phyloP scores from a whole-genome alignment of 2,329 filamentous ascomycete genomes.

The Didymosphaeria variabile region DNA sequence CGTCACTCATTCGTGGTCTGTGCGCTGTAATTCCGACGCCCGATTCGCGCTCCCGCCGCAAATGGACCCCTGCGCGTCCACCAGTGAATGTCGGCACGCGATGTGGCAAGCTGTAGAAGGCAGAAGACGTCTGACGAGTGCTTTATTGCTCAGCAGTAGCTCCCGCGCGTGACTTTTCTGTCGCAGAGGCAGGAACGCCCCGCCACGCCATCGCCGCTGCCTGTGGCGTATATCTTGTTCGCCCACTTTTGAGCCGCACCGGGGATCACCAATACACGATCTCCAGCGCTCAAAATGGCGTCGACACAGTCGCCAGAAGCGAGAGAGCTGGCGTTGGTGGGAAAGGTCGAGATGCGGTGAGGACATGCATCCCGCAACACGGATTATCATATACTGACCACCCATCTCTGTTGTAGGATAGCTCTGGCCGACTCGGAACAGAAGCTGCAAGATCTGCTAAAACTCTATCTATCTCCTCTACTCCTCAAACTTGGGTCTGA shows the following conservation, averaged over 20 bases:
- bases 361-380: background rate
- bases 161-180: background rate
- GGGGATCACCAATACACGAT: slow-evolving; percentile 11
- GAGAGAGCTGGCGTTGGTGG: slow-evolving; percentile 81
- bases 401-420: slow-evolving; percentile 49
- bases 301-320: slow-evolving; percentile 59
- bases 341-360: slow-evolving; percentile 82
- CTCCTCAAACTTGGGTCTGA: slow-evolving; percentile 88
- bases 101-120: slow-evolving; percentile 33
- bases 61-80: slow-evolving; percentile 26
- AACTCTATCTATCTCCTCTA: slow-evolving; percentile 80
- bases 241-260: background rate
- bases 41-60: slow-evolving; percentile 26
- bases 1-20: slow-evolving; percentile 13
- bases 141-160: slow-evolving; percentile 16
- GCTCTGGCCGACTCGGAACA: slow-evolving; percentile 82
- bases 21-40: slow-evolving; percentile 9
- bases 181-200: background rate
- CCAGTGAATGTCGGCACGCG: slow-evolving; percentile 33
- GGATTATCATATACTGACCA: background rate
- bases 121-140: slow-evolving; percentile 29
- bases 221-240: slow-evolving; percentile 27
- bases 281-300: slow-evolving; percentile 38
- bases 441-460: slow-evolving; percentile 80
- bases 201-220: slow-evolving; percentile 30